Percentiles rank a stretch among this genome's conserved stretches.
phyloP scores from a whole-genome alignment of 768 basidiomycete genomes.

The Lactifluus hygrophoroides region DNA sequence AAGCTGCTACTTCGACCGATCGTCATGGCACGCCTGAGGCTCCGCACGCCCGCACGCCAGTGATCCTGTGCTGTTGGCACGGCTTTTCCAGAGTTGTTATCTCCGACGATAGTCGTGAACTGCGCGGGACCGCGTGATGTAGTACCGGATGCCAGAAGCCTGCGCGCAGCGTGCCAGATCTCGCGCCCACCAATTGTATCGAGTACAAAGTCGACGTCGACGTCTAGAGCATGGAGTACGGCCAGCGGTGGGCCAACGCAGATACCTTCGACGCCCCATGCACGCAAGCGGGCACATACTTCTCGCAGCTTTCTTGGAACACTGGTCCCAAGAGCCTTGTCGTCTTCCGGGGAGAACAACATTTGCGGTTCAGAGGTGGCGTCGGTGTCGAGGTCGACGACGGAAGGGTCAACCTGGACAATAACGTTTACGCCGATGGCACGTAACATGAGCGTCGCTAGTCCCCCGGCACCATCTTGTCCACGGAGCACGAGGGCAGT shows the following conservation, averaged over 20 bases:
- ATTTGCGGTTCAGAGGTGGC: slow-evolving; percentile 29
- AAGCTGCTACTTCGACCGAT: slow-evolving; percentile 15
- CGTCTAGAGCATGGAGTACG: slow-evolving; percentile 47
- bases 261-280: slow-evolving; percentile 72
- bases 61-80: slow-evolving; percentile 66
- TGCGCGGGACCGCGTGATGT: slow-evolving; percentile 31
- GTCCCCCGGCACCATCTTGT: slow-evolving; percentile 66
- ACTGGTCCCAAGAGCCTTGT: slow-evolving; percentile 21
- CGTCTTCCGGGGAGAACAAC: slow-evolving; percentile 25
- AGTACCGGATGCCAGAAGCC: slow-evolving; percentile 40
- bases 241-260: slow-evolving; percentile 52
- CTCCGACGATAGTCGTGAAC: slow-evolving; percentile 78
- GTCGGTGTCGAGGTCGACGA: slow-evolving; percentile 27
- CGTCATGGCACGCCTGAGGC: slow-evolving; percentile 34
- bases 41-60: slow-evolving; percentile 63
- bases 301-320: slow-evolving; percentile 22
- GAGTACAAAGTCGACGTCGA: slow-evolving; percentile 68
- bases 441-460: slow-evolving; percentile 72
- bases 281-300: slow-evolving; percentile 40
- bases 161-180: slow-evolving; percentile 67
- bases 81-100: slow-evolving; percentile 47
- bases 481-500: slow-evolving; percentile 58
- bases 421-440: slow-evolving; percentile 63
- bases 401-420: slow-evolving; percentile 49
- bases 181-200: slow-evolving; percentile 78